Evolutionary conservation across 2,329 filamentous ascomycete species (phyloP).

Genomic region (Aspergillus transmontanensis): DNA sequence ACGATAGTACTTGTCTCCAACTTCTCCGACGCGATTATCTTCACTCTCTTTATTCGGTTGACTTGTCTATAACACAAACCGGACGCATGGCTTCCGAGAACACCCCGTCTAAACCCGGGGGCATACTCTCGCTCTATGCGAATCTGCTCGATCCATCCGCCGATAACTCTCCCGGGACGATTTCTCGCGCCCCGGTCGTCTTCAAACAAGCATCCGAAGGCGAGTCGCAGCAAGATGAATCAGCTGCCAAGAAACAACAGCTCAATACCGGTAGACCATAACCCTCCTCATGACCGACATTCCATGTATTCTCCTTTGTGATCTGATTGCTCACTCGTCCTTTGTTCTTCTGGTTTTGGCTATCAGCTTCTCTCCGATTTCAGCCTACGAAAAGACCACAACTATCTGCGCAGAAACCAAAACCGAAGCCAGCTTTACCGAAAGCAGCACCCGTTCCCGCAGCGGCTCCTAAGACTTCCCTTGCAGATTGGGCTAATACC

Average conservation of each 20-base stretch:
- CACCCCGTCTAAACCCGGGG: conserved; percentile 39
- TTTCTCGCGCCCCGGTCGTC: conserved; percentile 73
- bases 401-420: conserved; percentile 61
- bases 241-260: conserved; percentile 65
- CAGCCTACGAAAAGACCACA: conserved; percentile 83
- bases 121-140: conserved; percentile 75
- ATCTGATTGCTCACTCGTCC: conserved; percentile 52
- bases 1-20: conserved; percentile 1
- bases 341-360: conserved; percentile 28
- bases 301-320: conserved; percentile 20
- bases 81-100: conserved; percentile 35
- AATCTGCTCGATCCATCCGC: conserved; percentile 68
- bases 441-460: conserved; percentile 44
- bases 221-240: conserved; percentile 52
- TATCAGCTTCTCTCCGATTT: conserved; percentile 71
- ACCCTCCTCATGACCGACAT: conserved; percentile 31
- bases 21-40: background rate
- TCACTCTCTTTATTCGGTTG: background rate
- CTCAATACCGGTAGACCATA: conserved; percentile 62
- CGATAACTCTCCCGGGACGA: conserved; percentile 59
- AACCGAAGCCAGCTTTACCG: conserved; percentile 63
- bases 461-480: conserved; percentile 63
- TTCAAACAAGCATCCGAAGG: conserved; percentile 62
- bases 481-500: conserved; percentile 78
- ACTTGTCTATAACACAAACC: background rate